Evolutionary conservation across 148 eudicot species (phyloP).

Genomic region (Talinum fruticosum): DNA sequence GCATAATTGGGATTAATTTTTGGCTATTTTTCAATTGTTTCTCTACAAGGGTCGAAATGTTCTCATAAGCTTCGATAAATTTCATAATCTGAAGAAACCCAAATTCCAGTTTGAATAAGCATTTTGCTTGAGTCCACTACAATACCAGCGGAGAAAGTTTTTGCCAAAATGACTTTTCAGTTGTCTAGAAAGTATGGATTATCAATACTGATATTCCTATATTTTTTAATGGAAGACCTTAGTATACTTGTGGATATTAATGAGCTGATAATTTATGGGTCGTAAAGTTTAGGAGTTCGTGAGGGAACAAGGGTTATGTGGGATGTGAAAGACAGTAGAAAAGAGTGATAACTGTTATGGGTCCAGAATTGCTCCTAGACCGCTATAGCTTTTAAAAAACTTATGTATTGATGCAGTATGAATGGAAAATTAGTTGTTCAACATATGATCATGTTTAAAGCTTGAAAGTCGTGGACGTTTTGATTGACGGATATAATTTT

Average conservation of each 20-base stretch:
- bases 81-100: no score
- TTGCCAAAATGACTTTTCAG: not conserved
- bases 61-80: no score
- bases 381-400: not conserved
- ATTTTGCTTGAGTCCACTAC: no score
- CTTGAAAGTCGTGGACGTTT: not conserved
- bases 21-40: no score
- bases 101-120: no score
- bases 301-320: not conserved
- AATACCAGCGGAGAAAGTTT: no score
- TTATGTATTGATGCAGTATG: no score
- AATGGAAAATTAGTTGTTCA: no score
- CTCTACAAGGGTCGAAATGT: no score
- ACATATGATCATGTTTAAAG: not conserved
- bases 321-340: not conserved
- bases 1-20: not conserved
- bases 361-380: not conserved
- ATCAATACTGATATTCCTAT: not conserved
- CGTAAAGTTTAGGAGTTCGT: not conserved
- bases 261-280: not conserved
- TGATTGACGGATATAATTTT: not conserved
- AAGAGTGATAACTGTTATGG: not conserved
- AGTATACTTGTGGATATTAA: not conserved
- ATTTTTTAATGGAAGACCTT: not conserved
- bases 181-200: not conserved